These are phyloP conservation scores for Alopecurus myosuroides DNA, from an alignment of 176 grass and related monocot species.

Conservation along the genomic window DNA sequence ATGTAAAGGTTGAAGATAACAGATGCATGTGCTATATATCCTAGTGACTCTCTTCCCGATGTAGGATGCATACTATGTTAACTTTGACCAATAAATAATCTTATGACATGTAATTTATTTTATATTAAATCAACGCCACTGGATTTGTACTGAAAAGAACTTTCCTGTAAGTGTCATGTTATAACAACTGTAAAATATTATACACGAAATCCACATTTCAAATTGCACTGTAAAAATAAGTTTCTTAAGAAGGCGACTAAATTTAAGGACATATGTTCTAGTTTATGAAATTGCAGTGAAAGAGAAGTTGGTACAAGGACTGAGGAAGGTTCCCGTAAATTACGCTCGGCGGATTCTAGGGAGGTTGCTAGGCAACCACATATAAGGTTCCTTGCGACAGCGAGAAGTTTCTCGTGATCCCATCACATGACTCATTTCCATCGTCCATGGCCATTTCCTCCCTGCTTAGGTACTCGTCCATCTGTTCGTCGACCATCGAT, in stretches of 20 bases:
- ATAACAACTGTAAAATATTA: neutral
- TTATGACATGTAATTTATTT: neutral
- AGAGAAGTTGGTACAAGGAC: no score
- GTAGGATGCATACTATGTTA: neutral
- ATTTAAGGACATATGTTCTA: neutral
- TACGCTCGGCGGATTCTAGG: no score
- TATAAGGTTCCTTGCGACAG: no score
- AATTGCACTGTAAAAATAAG: no score
- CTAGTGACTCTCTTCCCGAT: neutral
- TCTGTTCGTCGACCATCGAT: no score
- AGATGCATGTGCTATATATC: neutral
- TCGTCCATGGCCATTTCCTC: no score
- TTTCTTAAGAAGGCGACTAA: neutral
- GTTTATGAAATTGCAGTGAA: neutral
- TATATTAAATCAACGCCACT: neutral
- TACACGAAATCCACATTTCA: neutral
- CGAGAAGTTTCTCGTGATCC: no score
- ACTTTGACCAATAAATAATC: neutral
- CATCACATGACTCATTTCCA: no score
- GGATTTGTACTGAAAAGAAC: neutral
- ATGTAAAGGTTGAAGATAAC: conserved; percentile 10
- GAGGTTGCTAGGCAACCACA: no score
- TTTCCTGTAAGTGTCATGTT: neutral
- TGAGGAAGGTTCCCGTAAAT: no score
- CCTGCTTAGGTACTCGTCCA: no score